Evolutionary conservation across 495 filamentous ascomycete genomes (phyloP).

Genomic region (Tuber umbilicatum): DNA sequence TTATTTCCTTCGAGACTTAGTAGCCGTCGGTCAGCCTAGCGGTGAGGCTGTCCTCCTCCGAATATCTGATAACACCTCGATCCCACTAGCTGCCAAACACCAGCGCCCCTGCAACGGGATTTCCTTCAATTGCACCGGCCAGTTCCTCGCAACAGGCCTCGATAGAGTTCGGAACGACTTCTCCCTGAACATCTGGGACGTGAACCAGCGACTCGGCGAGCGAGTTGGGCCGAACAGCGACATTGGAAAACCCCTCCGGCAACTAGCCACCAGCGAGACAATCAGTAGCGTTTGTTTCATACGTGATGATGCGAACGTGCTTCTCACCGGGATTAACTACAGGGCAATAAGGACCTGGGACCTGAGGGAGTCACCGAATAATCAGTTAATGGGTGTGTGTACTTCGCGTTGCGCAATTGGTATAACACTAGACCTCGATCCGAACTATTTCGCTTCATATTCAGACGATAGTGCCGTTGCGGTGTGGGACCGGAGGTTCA

Average conservation of each 20-base stretch:
- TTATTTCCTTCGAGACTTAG: constrained; percentile 50
- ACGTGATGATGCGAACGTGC: constrained; percentile 68
- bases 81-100: constrained; percentile 73
- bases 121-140: constrained; percentile 69
- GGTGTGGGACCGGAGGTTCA: constrained; percentile 79
- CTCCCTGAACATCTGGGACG: constrained; percentile 90
- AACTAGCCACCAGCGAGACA: constrained; percentile 73
- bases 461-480: constrained; percentile 60
- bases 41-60: constrained; percentile 78
- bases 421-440: constrained; percentile 79
- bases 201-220: constrained; percentile 58
- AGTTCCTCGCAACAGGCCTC: constrained; percentile 72
- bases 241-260: constrained; percentile 56
- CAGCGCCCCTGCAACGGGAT: constrained; percentile 86
- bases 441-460: constrained; percentile 87
- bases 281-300: constrained; percentile 92
- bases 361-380: constrained; percentile 59
- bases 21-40: constrained; percentile 76
- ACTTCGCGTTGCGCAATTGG: constrained; percentile 83
- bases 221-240: constrained; percentile 39
- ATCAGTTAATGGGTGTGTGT: constrained; percentile 1
- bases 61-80: constrained; percentile 58
- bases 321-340: constrained; percentile 79
- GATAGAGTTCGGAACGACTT: constrained; percentile 89
- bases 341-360: constrained; percentile 85